Evolutionary conservation across 2,329 filamentous ascomycete species (phyloP), one percentile per base, ranked within the genome.

Genomic region (Sporothrix humicola): DNA sequence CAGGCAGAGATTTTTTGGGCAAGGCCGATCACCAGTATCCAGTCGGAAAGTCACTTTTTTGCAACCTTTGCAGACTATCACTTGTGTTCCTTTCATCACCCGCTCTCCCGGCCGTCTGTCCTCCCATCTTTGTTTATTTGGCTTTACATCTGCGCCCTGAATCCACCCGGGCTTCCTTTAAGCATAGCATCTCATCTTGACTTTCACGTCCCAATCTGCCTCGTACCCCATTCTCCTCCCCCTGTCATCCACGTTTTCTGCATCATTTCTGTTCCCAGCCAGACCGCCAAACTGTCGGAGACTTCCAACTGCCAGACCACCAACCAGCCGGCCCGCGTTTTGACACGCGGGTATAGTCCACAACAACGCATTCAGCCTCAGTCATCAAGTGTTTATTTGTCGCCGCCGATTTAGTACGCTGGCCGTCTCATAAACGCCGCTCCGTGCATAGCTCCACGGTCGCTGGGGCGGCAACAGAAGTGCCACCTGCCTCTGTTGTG

Each of bases 401-500:
- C 31, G 31, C 54, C n/a, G 10, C 71, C 15, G 26, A 37, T n/a
- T 42, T 61, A 31, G 12, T 65, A 2, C 70, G 69, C 26, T 73
- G 72, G 72, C 26, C 61, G 26, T 26, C 23, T n/a, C 52, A 58
- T 13, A 63, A 69, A 61, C n/a, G 31, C 10, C 52, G 37, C 50
- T 54, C 61, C 17, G 46, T 48, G 31, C 44, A 72, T 52, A 59
- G 61, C 23, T 37, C 50, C 31, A 26, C 69, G 52, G 61, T 52
- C n/a, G 46, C 61, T 59, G 52, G 37, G 56, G 17, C 37, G 46
- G 65, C 71, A 73, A 71, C 44, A 50, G 73, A 72, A 75, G 75
- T 56, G 23, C 26, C 66, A 68, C 48, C 63, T 70, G 69, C 72
- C 12, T 44, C 69, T 76, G 72, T 59, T 76, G 72, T 59, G 10